These are phyloP conservation scores for Punica granatum DNA, from an alignment of 345 rosid species.

Conservation along the genomic window DNA sequence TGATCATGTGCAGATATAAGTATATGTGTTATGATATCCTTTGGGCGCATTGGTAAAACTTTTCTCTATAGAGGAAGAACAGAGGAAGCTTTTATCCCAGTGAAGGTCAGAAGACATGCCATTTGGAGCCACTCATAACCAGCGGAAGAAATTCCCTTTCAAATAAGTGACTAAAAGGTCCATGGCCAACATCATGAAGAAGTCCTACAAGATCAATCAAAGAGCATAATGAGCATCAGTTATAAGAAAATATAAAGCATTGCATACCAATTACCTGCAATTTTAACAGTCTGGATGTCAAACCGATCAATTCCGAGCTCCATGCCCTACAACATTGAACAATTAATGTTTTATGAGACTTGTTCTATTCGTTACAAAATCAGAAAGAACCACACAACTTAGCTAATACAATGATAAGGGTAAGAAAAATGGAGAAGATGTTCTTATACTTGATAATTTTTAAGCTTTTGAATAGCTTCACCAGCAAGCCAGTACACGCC, in stretches of 20 bases:
- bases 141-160: constrained; percentile 82
- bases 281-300: constrained; percentile 82
- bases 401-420: not conserved
- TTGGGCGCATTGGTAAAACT: not conserved
- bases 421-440: constrained; percentile 10
- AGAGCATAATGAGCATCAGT: not conserved
- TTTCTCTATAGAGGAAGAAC: not conserved
- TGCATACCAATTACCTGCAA: constrained; percentile 53
- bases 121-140: constrained; percentile 37
- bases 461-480: constrained; percentile 56
- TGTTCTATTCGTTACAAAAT: not conserved
- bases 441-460: constrained; percentile 48
- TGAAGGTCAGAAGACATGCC: constrained; percentile 30
- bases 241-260: constrained; percentile 4
- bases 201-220: constrained; percentile 48
- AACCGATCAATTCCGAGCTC: constrained; percentile 73
- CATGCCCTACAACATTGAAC: constrained; percentile 35
- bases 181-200: constrained; percentile 93
- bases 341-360: not conserved
- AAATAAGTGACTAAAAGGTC: constrained; percentile 93
- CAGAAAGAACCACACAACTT: not conserved
- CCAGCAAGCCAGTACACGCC: constrained; percentile 91
- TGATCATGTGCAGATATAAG: not conserved
- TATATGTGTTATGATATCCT: not conserved
- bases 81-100: not conserved